These are phyloP conservation scores for Leishmania major DNA, from an alignment of 208 protist genomes.

Conservation along the genomic window DNA sequence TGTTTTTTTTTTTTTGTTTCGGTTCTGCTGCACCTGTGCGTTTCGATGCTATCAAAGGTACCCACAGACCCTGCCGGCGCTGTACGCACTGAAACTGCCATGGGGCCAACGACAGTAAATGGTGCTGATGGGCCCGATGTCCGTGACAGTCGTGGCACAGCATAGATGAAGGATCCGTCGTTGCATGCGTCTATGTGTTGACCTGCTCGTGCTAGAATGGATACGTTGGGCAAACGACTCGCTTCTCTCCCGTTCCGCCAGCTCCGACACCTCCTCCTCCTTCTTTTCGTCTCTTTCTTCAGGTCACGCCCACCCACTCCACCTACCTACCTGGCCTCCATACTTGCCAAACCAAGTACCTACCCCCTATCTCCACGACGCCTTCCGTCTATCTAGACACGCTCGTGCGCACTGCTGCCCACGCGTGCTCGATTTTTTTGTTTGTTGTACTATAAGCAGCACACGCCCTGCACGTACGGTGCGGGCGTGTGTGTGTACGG, in stretches of 20 bases:
- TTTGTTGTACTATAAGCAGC: not conserved
- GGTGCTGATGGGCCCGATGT: not conserved
- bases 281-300: not conserved
- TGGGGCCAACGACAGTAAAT: not conserved
- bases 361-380: no score
- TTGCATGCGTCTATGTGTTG: not conserved
- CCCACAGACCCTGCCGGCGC: not conserved
- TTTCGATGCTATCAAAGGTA: not conserved
- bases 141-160: no score
- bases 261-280: not conserved
- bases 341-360: not conserved
- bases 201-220: no score
- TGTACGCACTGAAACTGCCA: not conserved
- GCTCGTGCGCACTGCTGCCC: not conserved
- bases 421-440: not conserved
- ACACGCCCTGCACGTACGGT: not conserved
- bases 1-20: no score
- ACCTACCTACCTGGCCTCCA: not conserved
- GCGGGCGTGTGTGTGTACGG: not conserved
- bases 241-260: not conserved
- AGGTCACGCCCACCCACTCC: not conserved
- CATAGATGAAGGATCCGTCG: not conserved
- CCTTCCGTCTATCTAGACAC: not conserved
- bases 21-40: not conserved
- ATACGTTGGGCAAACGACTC: not conserved